Evolutionary conservation across 768 basidiomycete genomes (phyloP).

Genomic region (Tylopilus felleus): DNA sequence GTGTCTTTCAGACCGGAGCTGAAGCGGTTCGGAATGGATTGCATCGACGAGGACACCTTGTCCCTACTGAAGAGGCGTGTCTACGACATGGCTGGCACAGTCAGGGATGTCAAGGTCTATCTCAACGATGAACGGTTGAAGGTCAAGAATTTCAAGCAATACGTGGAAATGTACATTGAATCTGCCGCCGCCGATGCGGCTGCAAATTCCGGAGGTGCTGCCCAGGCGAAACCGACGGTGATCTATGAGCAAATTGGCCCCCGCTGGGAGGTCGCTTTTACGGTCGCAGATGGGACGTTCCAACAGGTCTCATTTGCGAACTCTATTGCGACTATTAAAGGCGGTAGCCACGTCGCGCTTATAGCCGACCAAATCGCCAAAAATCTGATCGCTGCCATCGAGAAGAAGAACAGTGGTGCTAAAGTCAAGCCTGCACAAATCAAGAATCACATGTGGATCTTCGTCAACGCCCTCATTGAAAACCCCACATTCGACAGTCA

Average conservation of each 20-base stretch:
- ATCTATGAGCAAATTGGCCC: slow-evolving; percentile 77
- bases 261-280: slow-evolving; percentile 95
- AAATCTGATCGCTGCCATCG: slow-evolving; percentile 71
- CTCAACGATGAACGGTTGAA: slow-evolving; percentile 90
- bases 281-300: slow-evolving; percentile 87
- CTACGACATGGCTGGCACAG: slow-evolving; percentile 96
- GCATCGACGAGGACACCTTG: slow-evolving; percentile 88
- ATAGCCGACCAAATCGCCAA: slow-evolving; percentile 90
- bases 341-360: slow-evolving; percentile 86
- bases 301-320: slow-evolving; percentile 98
- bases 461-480: slow-evolving; percentile 92
- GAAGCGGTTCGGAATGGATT: slow-evolving; percentile 85
- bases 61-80: slow-evolving; percentile 90
- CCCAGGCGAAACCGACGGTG: slow-evolving; percentile 68
- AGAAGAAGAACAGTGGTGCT: slow-evolving; percentile 98
- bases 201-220: slow-evolving; percentile 74
- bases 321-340: slow-evolving; percentile 94
- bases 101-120: slow-evolving; percentile 89
- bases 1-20: slow-evolving; percentile 94
- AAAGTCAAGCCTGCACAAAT: slow-evolving; percentile 90
- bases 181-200: slow-evolving; percentile 69
- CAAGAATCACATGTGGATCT: slow-evolving; percentile 98
- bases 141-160: slow-evolving; percentile 94
- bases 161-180: slow-evolving; percentile 89
- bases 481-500: slow-evolving; percentile 99